Evolutionary conservation across 805 yeast species (phyloP).

Genomic region (Hanseniaspora meyeri): DNA sequence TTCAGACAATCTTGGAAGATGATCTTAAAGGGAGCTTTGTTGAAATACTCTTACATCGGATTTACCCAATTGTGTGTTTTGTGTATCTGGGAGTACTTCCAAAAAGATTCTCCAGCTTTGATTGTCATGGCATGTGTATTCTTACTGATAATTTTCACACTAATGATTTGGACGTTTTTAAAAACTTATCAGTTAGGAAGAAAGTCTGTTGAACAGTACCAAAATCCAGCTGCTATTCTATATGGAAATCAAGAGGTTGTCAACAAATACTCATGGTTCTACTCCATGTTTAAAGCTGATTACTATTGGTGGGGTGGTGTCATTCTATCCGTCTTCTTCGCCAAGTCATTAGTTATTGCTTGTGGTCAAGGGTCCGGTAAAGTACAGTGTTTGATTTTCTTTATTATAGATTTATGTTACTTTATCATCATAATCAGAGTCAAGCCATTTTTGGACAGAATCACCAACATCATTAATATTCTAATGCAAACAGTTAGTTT

Average conservation of each 20-base stretch:
- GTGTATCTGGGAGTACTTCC: constrained; percentile 78
- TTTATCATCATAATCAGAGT: constrained; percentile 48
- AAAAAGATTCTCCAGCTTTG: constrained; percentile 76
- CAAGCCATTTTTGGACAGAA: constrained; percentile 68
- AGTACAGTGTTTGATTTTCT: constrained; percentile 65
- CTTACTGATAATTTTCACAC: constrained; percentile 45
- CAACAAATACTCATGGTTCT: constrained; percentile 75
- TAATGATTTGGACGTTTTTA: constrained; percentile 53
- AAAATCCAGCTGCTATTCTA: constrained; percentile 76
- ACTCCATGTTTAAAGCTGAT: constrained; percentile 74
- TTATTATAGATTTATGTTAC: constrained; percentile 63
- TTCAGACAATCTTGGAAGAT: constrained; percentile 45
- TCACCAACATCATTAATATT: constrained; percentile 68
- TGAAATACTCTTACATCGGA: constrained; percentile 72
- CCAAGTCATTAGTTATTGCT: constrained; percentile 62
- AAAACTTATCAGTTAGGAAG: constrained; percentile 54
- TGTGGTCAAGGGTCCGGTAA: constrained; percentile 72
- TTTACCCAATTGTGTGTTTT: constrained; percentile 69
- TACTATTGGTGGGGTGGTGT: constrained; percentile 76
- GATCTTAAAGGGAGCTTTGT: constrained; percentile 64
- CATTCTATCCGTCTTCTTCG: constrained; percentile 44
- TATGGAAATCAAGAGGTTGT: constrained; percentile 66
- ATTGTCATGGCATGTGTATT: constrained; percentile 68
- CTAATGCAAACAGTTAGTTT: constrained; percentile 59
- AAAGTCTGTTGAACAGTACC: constrained; percentile 43